Conservation (phyloP, 1,139 yeast species). For the Candida frijolesensis region DNA sequence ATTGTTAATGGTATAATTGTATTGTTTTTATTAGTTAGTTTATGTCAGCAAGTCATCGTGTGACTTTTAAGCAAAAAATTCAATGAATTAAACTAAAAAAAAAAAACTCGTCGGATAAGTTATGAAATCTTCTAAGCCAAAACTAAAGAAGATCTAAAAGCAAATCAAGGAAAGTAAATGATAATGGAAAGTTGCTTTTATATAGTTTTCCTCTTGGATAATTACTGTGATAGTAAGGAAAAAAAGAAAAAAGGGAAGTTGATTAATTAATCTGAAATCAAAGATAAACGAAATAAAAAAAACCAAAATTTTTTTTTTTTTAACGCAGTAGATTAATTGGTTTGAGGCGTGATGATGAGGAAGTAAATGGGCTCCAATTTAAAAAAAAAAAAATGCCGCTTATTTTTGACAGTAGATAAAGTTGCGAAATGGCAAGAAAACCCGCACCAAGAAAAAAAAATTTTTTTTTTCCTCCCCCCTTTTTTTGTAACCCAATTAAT, state of each 20-base stretch:
- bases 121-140: too few relatives aligned
- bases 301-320: not conserved
- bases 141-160: too few relatives aligned
- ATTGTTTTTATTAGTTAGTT: not conserved
- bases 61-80: conserved; percentile 5
- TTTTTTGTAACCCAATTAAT: not conserved
- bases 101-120: not conserved
- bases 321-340: not conserved
- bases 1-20: not conserved
- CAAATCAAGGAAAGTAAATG: too few relatives aligned
- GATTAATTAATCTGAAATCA: too few relatives aligned
- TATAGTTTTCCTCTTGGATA: too few relatives aligned
- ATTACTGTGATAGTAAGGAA: too few relatives aligned
- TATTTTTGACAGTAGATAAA: not conserved
- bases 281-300: too few relatives aligned
- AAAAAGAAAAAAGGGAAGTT: too few relatives aligned
- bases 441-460: conserved; percentile 1
- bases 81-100: not conserved
- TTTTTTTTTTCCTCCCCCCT: not conserved
- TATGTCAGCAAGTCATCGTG: conserved; percentile 10
- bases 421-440: not conserved
- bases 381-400: not conserved
- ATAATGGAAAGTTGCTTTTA: too few relatives aligned
- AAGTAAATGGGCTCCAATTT: not conserved
- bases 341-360: not conserved